A percentile compares a stretch with the other conserved stretches of the same genome.
Conservation (phyloP, 1,139 yeast genomes). For the Blastobotrys aristatus region DNA sequence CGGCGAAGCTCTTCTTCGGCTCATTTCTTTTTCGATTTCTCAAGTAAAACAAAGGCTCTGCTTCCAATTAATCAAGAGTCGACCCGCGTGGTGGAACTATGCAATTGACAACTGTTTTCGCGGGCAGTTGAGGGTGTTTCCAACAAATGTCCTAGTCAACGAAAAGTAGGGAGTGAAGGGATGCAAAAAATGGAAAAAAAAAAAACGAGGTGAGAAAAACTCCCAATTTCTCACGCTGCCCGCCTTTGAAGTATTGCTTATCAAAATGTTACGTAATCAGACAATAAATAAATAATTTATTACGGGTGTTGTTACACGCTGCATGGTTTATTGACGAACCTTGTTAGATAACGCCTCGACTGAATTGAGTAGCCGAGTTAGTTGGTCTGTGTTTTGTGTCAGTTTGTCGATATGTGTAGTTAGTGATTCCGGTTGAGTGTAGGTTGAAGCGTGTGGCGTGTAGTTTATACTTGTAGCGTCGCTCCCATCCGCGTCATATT, state of each 20-base stretch:
- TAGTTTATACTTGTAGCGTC: constrained; percentile 1
- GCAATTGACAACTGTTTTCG: too few species aligned
- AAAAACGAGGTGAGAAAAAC: not conserved
- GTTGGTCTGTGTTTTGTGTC: not conserved
- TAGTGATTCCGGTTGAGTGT: not conserved
- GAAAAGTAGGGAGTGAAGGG: not conserved
- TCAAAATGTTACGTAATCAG: not conserved
- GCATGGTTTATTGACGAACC: too few species aligned
- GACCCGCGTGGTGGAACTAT: too few species aligned
- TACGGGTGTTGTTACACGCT: too few species aligned
- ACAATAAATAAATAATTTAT: not conserved
- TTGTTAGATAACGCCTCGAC: not conserved
- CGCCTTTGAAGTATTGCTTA: too few species aligned
- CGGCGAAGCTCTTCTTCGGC: constrained; percentile 1
- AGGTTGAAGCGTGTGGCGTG: not conserved
- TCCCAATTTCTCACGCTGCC: not conserved
- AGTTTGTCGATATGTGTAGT: not conserved
- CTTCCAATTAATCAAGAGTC: not conserved
- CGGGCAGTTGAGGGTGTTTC: too few species aligned
- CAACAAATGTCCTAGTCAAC: too few species aligned
- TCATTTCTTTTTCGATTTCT: not conserved
- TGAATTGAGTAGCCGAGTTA: not conserved
- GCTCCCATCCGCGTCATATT: not conserved
- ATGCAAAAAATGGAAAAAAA: not conserved
- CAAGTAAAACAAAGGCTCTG: too few species aligned